Evolutionary conservation across 495 filamentous ascomycete species (phyloP), one percentile per base, ranked within the genome.

Genomic region (Tetracladium setigerum): DNA sequence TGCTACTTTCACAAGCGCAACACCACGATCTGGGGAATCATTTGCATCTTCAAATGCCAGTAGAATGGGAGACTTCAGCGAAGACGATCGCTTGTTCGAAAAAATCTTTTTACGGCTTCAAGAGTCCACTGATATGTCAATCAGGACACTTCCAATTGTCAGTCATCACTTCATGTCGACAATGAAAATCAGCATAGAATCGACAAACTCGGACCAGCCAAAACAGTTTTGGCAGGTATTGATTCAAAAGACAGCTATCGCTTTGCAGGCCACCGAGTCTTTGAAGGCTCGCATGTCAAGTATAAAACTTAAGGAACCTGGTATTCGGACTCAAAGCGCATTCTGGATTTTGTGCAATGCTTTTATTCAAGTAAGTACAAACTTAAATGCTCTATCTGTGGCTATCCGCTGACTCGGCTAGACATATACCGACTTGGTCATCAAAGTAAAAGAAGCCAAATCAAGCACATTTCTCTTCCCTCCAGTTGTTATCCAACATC

Each of bases 301-400:
- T 44, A 87, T 94, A 68, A 88, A 87, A 64, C 68, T 94, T 19
- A 89, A 88, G 55, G 88, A 95, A 49, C 86, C 83, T 8, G 82
- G 78, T 13, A 74, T 86, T 40, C 76, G 88, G 24, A 87, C 82
- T 30, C 82, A 89, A 52, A 71, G 76, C 17, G 76, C 82, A 38
- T 92, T 95, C 62, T 95, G 89, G 89, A 78, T 78, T 46, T 71
- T 87, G 19, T 89, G 84, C 70, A 86, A 81, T 61, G 65, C 67
- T 35, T 94, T 89, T 56, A 78, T 91, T 62, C 70, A 80, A 49
- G 69, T 71, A 43, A 40, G 52, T 52, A 10, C 14, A 41, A 31
- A 10, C 16, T 17, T 19, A 10, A 30, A 2, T 27, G 14, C 41
- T n/a, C 7, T 32, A 9, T 19, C 31, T 14, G 17, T 2, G 36